phyloP scores from a whole-genome alignment of 192 early-diverging fungal genomes.

The Linnemannia hyalina region DNA sequence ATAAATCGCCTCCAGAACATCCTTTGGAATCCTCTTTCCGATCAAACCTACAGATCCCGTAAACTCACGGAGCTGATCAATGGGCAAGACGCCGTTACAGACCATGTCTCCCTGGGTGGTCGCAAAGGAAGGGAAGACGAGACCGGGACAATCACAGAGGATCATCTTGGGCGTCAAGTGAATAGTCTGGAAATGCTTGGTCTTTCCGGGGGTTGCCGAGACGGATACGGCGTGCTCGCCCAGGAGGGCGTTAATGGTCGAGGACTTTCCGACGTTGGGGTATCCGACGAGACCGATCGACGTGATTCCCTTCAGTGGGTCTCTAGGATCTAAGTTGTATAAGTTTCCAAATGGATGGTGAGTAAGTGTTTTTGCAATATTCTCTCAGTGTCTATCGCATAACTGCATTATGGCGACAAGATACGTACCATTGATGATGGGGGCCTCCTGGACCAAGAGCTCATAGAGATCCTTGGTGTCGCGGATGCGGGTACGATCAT shows the following conservation, averaged over 20 bases:
- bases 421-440: conserved; percentile 57
- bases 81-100: conserved; percentile 97
- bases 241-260: conserved; percentile 97
- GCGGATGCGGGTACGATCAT: conserved; percentile 65
- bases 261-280: conserved; percentile 99
- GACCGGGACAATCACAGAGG: conserved; percentile 99
- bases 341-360: not conserved
- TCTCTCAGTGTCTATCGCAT: not conserved
- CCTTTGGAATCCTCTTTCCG: conserved; percentile 86
- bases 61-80: conserved; percentile 97
- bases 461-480: conserved; percentile 66
- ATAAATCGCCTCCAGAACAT: conserved; percentile 91
- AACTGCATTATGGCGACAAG: not conserved
- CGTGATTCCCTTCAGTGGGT: conserved; percentile 65
- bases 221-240: conserved; percentile 96
- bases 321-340: conserved; percentile 43
- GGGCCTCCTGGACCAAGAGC: conserved; percentile 63
- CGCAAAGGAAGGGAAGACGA: conserved; percentile 99
- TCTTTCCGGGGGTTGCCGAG: conserved; percentile 97
- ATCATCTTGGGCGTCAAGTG: conserved; percentile 86
- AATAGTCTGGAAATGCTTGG: conserved; percentile 99
- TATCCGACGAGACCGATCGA: conserved; percentile 98
- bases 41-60: conserved; percentile 89
- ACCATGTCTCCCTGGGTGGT: conserved; percentile 99
- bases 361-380: too few relatives aligned